Percentiles rank a stretch among this genome's conserved stretches.
These are phyloP conservation scores for Durotheca rogersii DNA, from an alignment of 495 filamentous ascomycete species.

Conservation along the genomic window DNA sequence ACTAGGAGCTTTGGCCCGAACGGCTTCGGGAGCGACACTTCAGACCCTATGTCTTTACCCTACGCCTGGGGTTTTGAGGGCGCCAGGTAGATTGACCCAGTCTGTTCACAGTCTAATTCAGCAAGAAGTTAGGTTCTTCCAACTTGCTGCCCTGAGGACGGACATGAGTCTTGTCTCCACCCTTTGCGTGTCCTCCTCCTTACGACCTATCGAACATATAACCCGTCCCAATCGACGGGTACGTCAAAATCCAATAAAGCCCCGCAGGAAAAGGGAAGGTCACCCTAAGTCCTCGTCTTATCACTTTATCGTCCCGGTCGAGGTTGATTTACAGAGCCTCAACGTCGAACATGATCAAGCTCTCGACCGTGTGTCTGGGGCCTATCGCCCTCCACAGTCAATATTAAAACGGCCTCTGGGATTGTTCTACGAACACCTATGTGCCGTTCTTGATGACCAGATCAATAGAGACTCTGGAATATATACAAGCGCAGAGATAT, in stretches of 20 bases:
- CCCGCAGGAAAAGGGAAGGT: slow-evolving; percentile 8
- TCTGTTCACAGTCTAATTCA: slow-evolving; percentile 11
- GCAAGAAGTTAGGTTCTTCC: slow-evolving; percentile 26
- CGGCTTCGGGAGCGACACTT: slow-evolving; percentile 4
- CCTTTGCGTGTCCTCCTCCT: slow-evolving; percentile 18
- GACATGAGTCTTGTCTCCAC: slow-evolving; percentile 28
- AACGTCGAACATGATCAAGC: neutral
- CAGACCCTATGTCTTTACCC: slow-evolving; percentile 26
- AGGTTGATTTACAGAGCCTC: neutral
- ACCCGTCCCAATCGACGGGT: slow-evolving; percentile 11
- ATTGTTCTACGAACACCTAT: slow-evolving; percentile 30
- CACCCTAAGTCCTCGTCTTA: slow-evolving; percentile 7
- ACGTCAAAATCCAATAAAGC: neutral
- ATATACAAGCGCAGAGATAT: neutral
- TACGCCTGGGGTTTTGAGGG: slow-evolving; percentile 12
- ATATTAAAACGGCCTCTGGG: slow-evolving; percentile 15
- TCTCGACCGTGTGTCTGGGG: neutral
- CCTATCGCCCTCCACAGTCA: slow-evolving; percentile 1
- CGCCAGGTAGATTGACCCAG: slow-evolving; percentile 3
- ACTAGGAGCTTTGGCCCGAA: slow-evolving; percentile 6
- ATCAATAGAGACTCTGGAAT: neutral
- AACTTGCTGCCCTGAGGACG: slow-evolving; percentile 17
- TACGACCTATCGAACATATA: slow-evolving; percentile 11
- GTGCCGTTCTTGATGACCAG: slow-evolving; percentile 1
- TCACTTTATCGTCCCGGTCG: slow-evolving; percentile 24